phyloP scores from a whole-genome alignment of 352 stramenopile species.

The Pythium sp. region DNA sequence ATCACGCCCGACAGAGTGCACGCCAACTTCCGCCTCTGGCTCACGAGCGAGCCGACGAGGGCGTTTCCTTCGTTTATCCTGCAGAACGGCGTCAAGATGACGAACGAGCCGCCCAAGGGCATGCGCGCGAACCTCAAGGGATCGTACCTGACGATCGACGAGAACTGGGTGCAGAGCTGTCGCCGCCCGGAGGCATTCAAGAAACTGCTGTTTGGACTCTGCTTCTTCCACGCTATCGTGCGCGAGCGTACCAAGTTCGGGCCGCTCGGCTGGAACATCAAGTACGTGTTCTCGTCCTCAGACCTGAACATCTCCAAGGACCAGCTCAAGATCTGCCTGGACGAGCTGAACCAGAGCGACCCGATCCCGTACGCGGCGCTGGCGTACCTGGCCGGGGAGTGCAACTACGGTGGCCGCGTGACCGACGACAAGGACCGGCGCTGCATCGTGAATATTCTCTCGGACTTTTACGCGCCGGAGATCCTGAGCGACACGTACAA shows the following conservation, averaged over 20 bases:
- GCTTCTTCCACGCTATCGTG: constrained; percentile 92
- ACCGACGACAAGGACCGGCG: constrained; percentile 94
- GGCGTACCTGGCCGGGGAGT: constrained; percentile 90
- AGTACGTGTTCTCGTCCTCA: constrained; percentile 86
- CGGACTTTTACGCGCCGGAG: constrained; percentile 78
- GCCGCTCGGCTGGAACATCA: constrained; percentile 86
- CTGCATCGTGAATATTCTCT: constrained; percentile 83
- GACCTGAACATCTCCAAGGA: constrained; percentile 85
- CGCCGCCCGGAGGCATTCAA: constrained; percentile 66
- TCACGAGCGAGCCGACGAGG: constrained; percentile 92
- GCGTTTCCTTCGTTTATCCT: constrained; percentile 94
- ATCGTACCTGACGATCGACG: constrained; percentile 85
- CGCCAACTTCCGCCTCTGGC: constrained; percentile 91
- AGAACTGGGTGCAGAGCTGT: constrained; percentile 70
- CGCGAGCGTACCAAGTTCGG: constrained; percentile 86
- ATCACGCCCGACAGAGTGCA: constrained; percentile 91
- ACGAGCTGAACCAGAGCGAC: constrained; percentile 59
- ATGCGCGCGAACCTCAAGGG: constrained; percentile 93
- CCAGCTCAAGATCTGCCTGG: constrained; percentile 81
- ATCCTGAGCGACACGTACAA: constrained; percentile 76
- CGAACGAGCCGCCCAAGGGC: constrained; percentile 93
- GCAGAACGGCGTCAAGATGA: constrained; percentile 95
- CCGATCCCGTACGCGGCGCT: constrained; percentile 90
- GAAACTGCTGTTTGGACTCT: constrained; percentile 84
- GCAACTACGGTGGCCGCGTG: constrained; percentile 94